Evolutionary conservation across 441 rosid genomes (phyloP).

Genomic region (Erodium texanum): DNA sequence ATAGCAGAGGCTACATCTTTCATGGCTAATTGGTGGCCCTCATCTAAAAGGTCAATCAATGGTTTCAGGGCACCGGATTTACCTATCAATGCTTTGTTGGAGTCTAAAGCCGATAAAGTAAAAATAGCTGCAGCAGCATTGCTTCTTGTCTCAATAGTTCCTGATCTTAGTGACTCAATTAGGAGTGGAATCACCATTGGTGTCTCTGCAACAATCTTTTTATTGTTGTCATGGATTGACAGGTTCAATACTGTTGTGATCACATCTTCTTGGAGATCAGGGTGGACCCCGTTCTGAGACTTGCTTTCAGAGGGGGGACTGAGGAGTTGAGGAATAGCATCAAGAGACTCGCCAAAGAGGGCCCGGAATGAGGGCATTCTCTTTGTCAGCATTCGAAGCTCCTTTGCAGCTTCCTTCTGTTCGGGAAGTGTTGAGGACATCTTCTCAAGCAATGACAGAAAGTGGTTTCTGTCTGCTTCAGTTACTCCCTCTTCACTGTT

Average conservation of each 20-base stretch:
- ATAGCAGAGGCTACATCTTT: conserved; percentile 87
- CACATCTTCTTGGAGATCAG: conserved; percentile 77
- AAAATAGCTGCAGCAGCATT: conserved; percentile 91
- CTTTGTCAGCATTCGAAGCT: conserved; percentile 63
- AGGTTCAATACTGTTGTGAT: conserved; percentile 76
- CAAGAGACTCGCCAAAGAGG: conserved; percentile 51
- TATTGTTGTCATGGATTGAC: conserved; percentile 81
- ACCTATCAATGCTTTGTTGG: conserved; percentile 69
- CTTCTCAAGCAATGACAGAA: conserved; percentile 54
- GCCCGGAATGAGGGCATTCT: conserved; percentile 65
- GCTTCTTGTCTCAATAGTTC: conserved; percentile 57
- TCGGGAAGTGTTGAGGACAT: conserved; percentile 42
- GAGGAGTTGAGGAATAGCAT: conserved; percentile 55
- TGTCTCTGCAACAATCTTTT: conserved; percentile 77
- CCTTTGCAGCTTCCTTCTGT: conserved; percentile 69
- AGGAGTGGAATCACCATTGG: conserved; percentile 63
- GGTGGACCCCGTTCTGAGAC: conserved; percentile 21
- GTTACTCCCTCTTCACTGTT: conserved; percentile 48
- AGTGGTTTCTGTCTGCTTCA: conserved; percentile 48
- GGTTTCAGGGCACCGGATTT: conserved; percentile 68
- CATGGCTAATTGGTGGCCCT: conserved; percentile 64
- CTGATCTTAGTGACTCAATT: conserved; percentile 54
- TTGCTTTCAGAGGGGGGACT: conserved; percentile 32
- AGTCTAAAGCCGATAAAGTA: conserved; percentile 76
- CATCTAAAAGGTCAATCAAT: conserved; percentile 62